Percentiles rank a stretch among this genome's conserved stretches.
phyloP scores from a whole-genome alignment of 768 basidiomycete genomes.

The Phaeotremella skinneri region DNA sequence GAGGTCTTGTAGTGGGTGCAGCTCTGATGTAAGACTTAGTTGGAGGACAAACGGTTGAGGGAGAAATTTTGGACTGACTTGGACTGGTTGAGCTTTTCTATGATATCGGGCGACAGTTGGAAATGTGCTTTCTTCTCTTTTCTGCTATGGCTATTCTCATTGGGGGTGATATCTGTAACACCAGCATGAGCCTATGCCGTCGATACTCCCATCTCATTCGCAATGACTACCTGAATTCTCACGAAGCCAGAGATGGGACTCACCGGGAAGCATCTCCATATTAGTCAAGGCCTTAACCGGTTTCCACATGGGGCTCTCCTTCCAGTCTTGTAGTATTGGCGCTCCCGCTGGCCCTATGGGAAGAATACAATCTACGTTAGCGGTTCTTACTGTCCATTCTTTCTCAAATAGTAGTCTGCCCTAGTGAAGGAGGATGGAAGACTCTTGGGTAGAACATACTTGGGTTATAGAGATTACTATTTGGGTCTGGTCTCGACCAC shows the following conservation, averaged over 20 bases:
- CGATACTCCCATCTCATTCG: too few species aligned
- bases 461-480: neutral
- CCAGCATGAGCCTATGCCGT: too few species aligned
- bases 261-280: constrained; percentile 40
- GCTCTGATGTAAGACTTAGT: constrained; percentile 10
- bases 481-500: neutral
- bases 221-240: neutral
- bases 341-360: neutral
- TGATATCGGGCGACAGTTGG: constrained; percentile 25
- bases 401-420: neutral
- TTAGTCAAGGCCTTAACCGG: constrained; percentile 42
- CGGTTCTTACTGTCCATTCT: neutral
- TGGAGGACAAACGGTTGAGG: constrained; percentile 3
- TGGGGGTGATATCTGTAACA: constrained; percentile 25
- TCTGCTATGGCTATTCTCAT: constrained; percentile 32
- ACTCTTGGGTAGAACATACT: neutral
- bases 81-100: constrained; percentile 37
- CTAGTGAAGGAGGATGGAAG: neutral
- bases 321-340: constrained; percentile 38
- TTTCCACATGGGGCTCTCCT: constrained; percentile 47
- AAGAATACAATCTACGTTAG: too few species aligned
- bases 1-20: constrained; percentile 24
- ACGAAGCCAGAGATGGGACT: neutral
- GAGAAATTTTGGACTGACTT: constrained; percentile 22
- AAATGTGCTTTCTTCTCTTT: constrained; percentile 34